Evolutionary conservation across 1,139 yeast species (phyloP).

Genomic region (Geotrichum australiense): DNA sequence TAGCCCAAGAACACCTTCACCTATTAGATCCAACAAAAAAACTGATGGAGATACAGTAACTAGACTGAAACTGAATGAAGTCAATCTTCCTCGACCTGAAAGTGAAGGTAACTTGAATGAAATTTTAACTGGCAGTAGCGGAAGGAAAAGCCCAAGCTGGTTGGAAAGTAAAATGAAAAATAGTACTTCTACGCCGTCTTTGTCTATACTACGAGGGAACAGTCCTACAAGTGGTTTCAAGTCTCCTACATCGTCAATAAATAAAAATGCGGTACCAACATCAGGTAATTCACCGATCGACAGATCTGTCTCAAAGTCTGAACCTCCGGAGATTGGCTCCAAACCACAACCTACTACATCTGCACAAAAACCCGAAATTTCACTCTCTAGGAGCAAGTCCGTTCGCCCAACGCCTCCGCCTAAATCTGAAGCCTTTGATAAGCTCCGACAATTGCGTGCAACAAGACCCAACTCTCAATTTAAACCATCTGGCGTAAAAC

Average conservation of each 20-base stretch:
- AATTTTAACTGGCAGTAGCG: constrained; percentile 16
- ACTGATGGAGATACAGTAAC: constrained; percentile 10
- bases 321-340: background rate
- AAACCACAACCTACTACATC: background rate
- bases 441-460: constrained; percentile 25
- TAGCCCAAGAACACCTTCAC: constrained; percentile 17
- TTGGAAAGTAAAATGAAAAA: constrained; percentile 29
- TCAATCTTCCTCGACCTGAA: constrained; percentile 7
- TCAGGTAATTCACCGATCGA: too few relatives aligned
- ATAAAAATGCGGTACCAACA: too few relatives aligned
- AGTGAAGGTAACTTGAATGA: constrained; percentile 1
- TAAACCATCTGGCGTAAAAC: background rate
- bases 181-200: constrained; percentile 18
- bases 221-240: background rate
- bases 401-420: constrained; percentile 15
- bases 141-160: constrained; percentile 27
- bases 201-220: background rate
- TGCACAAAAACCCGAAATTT: background rate
- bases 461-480: constrained; percentile 7
- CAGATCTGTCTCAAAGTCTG: background rate
- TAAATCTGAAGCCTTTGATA: constrained; percentile 23
- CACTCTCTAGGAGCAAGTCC: background rate
- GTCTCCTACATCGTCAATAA: background rate
- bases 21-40: constrained; percentile 9
- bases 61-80: constrained; percentile 3